Conservation (phyloP, 108 stramenopile species). For the Cylindrotheca closterium region DNA sequence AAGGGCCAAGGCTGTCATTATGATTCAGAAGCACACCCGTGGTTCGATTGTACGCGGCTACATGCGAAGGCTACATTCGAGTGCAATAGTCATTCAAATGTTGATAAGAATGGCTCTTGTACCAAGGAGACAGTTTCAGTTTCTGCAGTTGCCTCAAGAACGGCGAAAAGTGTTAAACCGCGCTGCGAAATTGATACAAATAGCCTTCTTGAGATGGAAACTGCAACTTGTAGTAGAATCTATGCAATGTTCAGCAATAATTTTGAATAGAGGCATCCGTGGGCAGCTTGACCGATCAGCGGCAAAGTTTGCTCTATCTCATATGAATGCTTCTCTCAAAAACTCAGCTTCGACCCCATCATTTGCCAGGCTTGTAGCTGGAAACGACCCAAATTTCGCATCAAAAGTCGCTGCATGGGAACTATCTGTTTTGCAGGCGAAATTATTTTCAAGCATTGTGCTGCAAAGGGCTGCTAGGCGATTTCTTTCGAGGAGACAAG, state of each 20-base stretch:
- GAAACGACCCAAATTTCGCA: too few relatives aligned
- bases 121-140: slow-evolving; percentile 5
- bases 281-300: slow-evolving; percentile 11
- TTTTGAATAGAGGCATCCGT: slow-evolving; percentile 14
- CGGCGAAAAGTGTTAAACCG: not conserved
- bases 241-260: slow-evolving; percentile 2
- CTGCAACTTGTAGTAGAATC: slow-evolving; percentile 4
- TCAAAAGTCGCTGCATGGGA: too few relatives aligned
- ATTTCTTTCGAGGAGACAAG: too few relatives aligned
- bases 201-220: slow-evolving; percentile 4
- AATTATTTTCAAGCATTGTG: too few relatives aligned
- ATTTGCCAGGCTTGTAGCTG: too few relatives aligned
- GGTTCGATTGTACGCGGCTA: too few relatives aligned
- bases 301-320: slow-evolving; percentile 1
- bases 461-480: too few relatives aligned
- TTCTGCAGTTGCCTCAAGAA: slow-evolving; percentile 2
- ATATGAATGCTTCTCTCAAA: slow-evolving; percentile 12
- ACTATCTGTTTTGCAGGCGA: too few relatives aligned
- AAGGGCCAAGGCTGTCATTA: too few relatives aligned
- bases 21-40: too few relatives aligned
- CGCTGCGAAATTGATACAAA: slow-evolving; percentile 7
- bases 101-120: slow-evolving; percentile 4
- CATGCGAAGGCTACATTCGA: too few relatives aligned
- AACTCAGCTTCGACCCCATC: too few relatives aligned
- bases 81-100: slow-evolving; percentile 7